Evolutionary conservation across 2,329 filamentous ascomycete species (phyloP), one percentile per base, ranked within the genome.

Genomic region (Dryadomyces quercivorus): DNA sequence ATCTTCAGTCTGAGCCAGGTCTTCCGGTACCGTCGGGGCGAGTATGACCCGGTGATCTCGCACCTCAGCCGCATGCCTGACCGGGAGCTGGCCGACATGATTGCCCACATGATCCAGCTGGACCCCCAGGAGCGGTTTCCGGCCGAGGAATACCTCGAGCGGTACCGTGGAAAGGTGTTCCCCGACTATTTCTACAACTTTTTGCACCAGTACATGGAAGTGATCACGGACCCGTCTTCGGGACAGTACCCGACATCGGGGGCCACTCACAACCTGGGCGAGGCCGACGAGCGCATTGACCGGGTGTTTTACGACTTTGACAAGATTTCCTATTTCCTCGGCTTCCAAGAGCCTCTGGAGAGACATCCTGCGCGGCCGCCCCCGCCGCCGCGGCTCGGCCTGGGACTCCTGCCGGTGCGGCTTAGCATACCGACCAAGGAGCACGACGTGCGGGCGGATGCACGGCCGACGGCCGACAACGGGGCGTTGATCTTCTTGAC

Each of bases 1-100:
- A 92, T 97, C n/a, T 97, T 98, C 69, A 95, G 84, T n/a, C 77
- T 98, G 12, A 95, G 89, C 62, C 92, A 97, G 67, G 80, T 98
- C 53, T 97, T 92, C 74, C 92, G 91, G 65, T 98, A 96, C 65
- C 85, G 90, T 44, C 85, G 88, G 59, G 87, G 89, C 60, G 91
- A 98, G 64, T 97, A 95, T 65, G 89, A 95, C 63, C 92, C 92
- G 0, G 81, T 83, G 52, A 84, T 86, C 49, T 82, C 86, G 6
- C 85, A 93, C 61, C 71, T 98, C 45, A 85, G 81, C 66, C 88
- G 90, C 62, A 95, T 98, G 57, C 84, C 91, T 40, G 91, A 98
- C 66, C 81, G 81, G 56, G 86, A 94, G 57, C 80, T 98, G 55
- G 82, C 90, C 48, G 87, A 94, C 50, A 82, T 98, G 76, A 86